Conservation (phyloP, 495 filamentous ascomycete genomes). For the Staphylotrichum tortipilum region DNA sequence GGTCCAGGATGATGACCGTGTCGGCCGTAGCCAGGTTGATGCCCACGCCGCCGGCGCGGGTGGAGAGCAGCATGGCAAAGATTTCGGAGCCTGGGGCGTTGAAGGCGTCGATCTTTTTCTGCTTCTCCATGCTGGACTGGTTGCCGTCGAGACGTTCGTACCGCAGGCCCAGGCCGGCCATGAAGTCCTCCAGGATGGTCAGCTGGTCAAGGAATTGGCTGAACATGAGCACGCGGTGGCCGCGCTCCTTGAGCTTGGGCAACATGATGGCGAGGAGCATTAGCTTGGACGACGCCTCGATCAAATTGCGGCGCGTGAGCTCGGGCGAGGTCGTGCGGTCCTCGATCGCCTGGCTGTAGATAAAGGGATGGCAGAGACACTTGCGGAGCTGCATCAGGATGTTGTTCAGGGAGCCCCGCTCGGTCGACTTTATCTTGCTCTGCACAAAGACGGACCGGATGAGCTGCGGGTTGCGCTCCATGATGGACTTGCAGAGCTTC, state of each 20-base stretch:
- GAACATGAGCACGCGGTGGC: slow-evolving; percentile 89
- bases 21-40: slow-evolving; percentile 97
- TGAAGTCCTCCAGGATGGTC: slow-evolving; percentile 85
- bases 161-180: slow-evolving; percentile 57
- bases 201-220: slow-evolving; percentile 90
- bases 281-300: slow-evolving; percentile 89
- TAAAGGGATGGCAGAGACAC: slow-evolving; percentile 89
- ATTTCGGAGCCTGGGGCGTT: slow-evolving; percentile 74
- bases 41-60: slow-evolving; percentile 87
- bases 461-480: slow-evolving; percentile 79
- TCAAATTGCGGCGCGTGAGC: slow-evolving; percentile 63
- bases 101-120: slow-evolving; percentile 86
- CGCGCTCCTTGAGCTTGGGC: slow-evolving; percentile 78
- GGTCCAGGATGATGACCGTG: slow-evolving; percentile 96
- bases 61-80: slow-evolving; percentile 88
- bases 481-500: slow-evolving; percentile 87
- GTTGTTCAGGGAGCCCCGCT: slow-evolving; percentile 76
- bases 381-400: slow-evolving; percentile 94
- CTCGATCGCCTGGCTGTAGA: slow-evolving; percentile 84
- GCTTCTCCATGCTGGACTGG: slow-evolving; percentile 72
- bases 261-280: slow-evolving; percentile 80
- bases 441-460: slow-evolving; percentile 74
- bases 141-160: slow-evolving; percentile 82
- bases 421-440: slow-evolving; percentile 53
- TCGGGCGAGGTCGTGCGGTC: slow-evolving; percentile 51